Base-by-base conservation (phyloP, 176 grass and related monocot species). In the Ampelocalamus luodianensis region DNA sequence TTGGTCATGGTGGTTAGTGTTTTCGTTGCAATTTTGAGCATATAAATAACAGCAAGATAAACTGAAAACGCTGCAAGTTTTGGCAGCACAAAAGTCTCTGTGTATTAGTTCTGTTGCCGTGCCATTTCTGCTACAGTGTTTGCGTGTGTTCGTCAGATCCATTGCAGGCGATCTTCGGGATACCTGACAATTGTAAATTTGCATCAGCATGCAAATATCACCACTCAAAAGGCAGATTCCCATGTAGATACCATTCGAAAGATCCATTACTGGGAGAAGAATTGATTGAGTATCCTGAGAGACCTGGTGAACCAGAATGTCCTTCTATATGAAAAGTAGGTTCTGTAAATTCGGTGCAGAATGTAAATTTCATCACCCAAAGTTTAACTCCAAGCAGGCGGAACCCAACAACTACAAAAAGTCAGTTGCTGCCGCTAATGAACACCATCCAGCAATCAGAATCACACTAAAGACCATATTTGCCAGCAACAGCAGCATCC, bases 291-390 rank as follows among this genome's bases (percentile, higher is more conserved):
- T 88, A 85, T 68, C 91, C 81, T 60, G 91, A 82, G 37, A 85
- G 39, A 85, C 81, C 85, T 77, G 85, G 85, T 66, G 56, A 68
- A 82, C 84, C 69, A 63, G 63, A 90, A 49, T 93, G 91, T 20
- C 70, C 51, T 83, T 89, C 69, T 85, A 85, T 82, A 87, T 88
- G 77, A 93, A 88, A 90, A 77, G 17, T 59, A 37, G 88, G 18
- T 45, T 7, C 71, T 93, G 88, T 68, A 88, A 82, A 68, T 82
- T 90, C 24, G 32, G 83, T 75, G 61, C 16, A 85, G 36, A 83
- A 80, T 93, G 88, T 70, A 71, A 82, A 32, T 93, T 90, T 78
- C 76, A 93, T 90, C 91, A 93, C 70, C 75, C 88, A 53, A 87
- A 74, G 77, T 79, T 32, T 37, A 44, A n/a, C 27, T 39, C 68